Evolutionary conservation across 2,329 filamentous ascomycete species (phyloP).

Genomic region (Xylaria hypoxylon): DNA sequence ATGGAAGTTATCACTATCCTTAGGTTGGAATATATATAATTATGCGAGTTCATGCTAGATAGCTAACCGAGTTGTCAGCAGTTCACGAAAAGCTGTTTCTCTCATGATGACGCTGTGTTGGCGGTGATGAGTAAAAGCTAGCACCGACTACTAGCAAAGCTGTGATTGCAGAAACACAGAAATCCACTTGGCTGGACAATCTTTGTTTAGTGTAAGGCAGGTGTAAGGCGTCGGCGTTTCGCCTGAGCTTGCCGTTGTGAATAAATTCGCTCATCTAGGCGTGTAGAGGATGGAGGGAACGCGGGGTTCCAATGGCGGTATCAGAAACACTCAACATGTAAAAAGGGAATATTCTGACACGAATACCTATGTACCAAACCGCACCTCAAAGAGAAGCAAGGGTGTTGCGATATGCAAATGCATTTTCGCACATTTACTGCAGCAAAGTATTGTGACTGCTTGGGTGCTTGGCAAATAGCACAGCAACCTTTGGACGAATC

Average conservation of each 20-base stretch:
- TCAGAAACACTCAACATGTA: conserved; percentile 1
- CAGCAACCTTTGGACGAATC: neutral
- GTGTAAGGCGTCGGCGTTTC: neutral
- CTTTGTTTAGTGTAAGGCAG: neutral
- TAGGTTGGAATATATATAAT: neutral
- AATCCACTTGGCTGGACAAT: neutral
- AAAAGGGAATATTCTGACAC: neutral
- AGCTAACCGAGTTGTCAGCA: conserved; percentile 5
- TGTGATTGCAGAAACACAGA: neutral
- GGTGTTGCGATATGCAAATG: conserved; percentile 9
- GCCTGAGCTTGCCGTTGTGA: conserved; percentile 1
- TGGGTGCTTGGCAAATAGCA: conserved; percentile 6
- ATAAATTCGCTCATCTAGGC: neutral
- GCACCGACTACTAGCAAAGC: neutral
- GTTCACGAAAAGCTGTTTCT: neutral
- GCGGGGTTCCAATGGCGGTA: conserved; percentile 42
- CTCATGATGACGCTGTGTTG: neutral
- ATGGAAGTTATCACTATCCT: neutral
- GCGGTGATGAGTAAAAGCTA: neutral
- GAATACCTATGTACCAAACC: neutral
- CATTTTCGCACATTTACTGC: conserved; percentile 1
- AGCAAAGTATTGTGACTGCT: neutral
- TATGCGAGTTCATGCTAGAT: conserved; percentile 23
- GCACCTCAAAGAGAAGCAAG: too few species aligned
- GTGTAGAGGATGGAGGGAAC: conserved; percentile 35